Percentiles rank a stretch among this genome's conserved stretches.
Evolutionary conservation across 495 filamentous ascomycete species (phyloP).

Genomic region (Lineolata rhizophorae): DNA sequence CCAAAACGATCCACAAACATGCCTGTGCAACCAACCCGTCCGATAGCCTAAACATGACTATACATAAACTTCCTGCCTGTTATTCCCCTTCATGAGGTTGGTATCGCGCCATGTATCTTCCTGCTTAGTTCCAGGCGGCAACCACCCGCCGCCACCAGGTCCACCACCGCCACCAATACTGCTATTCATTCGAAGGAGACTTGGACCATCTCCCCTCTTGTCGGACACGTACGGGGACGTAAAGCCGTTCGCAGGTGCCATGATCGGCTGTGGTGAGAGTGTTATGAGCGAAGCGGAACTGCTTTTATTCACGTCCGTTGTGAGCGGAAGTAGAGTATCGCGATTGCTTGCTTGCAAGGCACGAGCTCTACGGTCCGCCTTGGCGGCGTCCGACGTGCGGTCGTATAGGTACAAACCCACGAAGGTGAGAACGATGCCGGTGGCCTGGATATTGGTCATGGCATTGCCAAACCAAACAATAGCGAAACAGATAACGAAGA

Average conservation of each 20-base stretch:
- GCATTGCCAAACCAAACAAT: slow-evolving; percentile 89
- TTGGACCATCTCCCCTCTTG: slow-evolving; percentile 3
- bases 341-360: slow-evolving; percentile 32
- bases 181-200: slow-evolving; percentile 5
- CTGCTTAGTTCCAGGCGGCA: slow-evolving; percentile 13
- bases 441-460: slow-evolving; percentile 60
- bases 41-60: too few relatives aligned
- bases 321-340: slow-evolving; percentile 51
- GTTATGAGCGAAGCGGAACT: slow-evolving; percentile 2
- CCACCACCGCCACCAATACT: slow-evolving; percentile 3
- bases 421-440: slow-evolving; percentile 77
- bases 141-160: slow-evolving; percentile 6
- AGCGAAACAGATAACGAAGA: slow-evolving; percentile 88
- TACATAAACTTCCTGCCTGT: too few relatives aligned
- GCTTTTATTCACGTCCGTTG: slow-evolving; percentile 13
- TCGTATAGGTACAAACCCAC: slow-evolving; percentile 92
- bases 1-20: too few relatives aligned
- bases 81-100: too few relatives aligned
- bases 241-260: slow-evolving; percentile 1
- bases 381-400: slow-evolving; percentile 63
- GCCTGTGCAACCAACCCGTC: too few relatives aligned
- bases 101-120: slow-evolving; percentile 15
- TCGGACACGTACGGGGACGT: background rate
- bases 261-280: slow-evolving; percentile 1
- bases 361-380: slow-evolving; percentile 50